A percentile compares a stretch with the other conserved stretches of the same genome.
Evolutionary conservation across 2,329 filamentous ascomycete species (phyloP).

Genomic region (Neonectria coccinea): DNA sequence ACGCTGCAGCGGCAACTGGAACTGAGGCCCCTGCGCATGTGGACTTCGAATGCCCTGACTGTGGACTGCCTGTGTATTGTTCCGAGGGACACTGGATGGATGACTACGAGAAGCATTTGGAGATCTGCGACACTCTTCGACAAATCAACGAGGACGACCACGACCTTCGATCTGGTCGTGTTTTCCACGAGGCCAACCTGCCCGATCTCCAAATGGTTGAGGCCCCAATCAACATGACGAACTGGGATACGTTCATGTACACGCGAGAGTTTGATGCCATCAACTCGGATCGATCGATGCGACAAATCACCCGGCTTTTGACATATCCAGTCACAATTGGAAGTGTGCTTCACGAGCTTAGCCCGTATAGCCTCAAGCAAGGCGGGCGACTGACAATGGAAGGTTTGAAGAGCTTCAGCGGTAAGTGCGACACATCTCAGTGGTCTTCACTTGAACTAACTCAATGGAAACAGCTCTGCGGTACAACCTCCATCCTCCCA

Average conservation of each 20-base stretch:
- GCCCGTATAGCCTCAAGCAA: conserved; percentile 85
- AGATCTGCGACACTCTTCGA: conserved; percentile 90
- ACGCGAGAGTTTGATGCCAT: conserved; percentile 91
- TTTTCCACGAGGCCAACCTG: conserved; percentile 95
- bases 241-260: conserved; percentile 98
- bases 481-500: conserved; percentile 92
- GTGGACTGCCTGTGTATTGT: conserved; percentile 93
- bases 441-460: conserved; percentile 10
- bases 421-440: conserved; percentile 62
- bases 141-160: conserved; percentile 99
- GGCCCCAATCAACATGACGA: conserved; percentile 94
- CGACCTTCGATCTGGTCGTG: conserved; percentile 87
- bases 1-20: conserved; percentile 66
- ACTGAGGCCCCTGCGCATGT: conserved; percentile 81
- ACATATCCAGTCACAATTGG: conserved; percentile 95
- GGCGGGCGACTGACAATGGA: conserved; percentile 84
- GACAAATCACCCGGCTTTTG: conserved; percentile 90
- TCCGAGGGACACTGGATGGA: conserved; percentile 95
- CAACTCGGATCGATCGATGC: conserved; percentile 89
- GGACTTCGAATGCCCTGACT: conserved; percentile 95
- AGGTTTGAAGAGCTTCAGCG: conserved; percentile 92
- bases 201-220: conserved; percentile 92
- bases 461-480: conserved; percentile 73
- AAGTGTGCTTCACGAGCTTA: conserved; percentile 92
- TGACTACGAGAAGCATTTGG: conserved; percentile 91